Percentiles rank a stretch among this genome's conserved stretches.
Conservation (phyloP, 306 rosid species). For the Pyrus bretschneideri region DNA sequence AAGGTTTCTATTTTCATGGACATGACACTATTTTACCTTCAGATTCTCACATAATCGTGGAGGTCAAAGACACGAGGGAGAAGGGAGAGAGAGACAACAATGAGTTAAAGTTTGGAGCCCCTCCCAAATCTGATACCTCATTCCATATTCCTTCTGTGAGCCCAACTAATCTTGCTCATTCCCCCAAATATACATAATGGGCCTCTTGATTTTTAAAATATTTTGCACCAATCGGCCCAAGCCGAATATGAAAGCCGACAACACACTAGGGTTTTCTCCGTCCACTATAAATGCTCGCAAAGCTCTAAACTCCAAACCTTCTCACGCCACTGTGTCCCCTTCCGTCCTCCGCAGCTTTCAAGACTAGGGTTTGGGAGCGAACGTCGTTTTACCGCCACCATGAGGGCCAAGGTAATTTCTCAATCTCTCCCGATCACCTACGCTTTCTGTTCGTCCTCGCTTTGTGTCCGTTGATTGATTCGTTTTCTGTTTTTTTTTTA, state of each 20-base stretch:
- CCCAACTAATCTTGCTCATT: no score
- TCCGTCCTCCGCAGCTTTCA: background rate
- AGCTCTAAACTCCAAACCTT: background rate
- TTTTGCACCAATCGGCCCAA: background rate
- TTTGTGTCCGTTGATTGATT: background rate
- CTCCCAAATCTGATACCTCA: no score
- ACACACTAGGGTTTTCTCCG: constrained; percentile 13
- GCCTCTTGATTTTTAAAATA: background rate
- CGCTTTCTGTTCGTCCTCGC: background rate
- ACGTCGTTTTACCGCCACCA: constrained; percentile 9
- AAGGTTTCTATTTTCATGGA: no score
- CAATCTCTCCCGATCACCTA: background rate
- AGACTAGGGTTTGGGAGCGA: constrained; percentile 12
- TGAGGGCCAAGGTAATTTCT: constrained; percentile 62
- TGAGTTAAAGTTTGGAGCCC: no score
- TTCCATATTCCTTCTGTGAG: background rate
- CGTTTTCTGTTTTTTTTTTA: background rate
- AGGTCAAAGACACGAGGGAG: no score
- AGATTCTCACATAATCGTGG: no score
- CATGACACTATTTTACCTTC: no score
- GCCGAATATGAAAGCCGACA: background rate
- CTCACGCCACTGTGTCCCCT: background rate
- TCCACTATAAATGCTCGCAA: constrained; percentile 10
- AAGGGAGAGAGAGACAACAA: no score
- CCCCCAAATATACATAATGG: background rate